Evolutionary conservation across 805 yeast genomes (phyloP), one percentile per base, ranked within the genome.

Genomic region (Candida dajiaensis): DNA sequence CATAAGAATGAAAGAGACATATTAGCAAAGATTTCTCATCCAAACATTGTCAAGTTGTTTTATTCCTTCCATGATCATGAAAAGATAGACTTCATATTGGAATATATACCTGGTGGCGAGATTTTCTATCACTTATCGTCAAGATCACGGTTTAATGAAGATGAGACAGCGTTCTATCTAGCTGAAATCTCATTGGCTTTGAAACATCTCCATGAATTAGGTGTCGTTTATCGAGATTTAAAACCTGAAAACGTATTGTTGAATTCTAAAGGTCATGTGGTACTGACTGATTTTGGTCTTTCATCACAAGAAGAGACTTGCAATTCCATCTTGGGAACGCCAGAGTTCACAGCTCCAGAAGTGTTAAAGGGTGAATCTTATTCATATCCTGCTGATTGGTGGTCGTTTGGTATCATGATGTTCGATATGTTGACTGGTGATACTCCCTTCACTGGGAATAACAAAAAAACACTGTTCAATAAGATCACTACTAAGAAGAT

Each of bases 71-170:
- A 89, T 65, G 96, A 89, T 57, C 66, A 76, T 43, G 78, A 82
- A 48, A 81, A 83, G 58, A 79, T 89, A 38, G 85, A 89, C 61
- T 63, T 89, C 44, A 74, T 89, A 37, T 63, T 89, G 43, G 95
- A 89, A 60, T 89, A 83, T 61, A 83, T 90, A 43, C 92, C 89
- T 38, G 97, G 97, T 19, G 96, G 97, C 15, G 97, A 89, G 61
- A 67, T 89, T 29, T 89, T 71, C 43, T 67, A 55, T 40, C 74
- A 73, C 55, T 53, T 73, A 45, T 64, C 64, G 29, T 67, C 61
- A 43, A 64, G 54, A 50, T 67, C 69, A 29, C 15, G 74, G 46
- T 66, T 74, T 42, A 74, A 69, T 46, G 95, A 81, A 66, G 79
- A 74, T 59, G 77, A 80, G 33, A 85, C 89, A 2, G 80, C 89